These are phyloP conservation scores for Hypoxylon subgilvum DNA, from an alignment of 495 filamentous ascomycete genomes.

Conservation along the genomic window DNA sequence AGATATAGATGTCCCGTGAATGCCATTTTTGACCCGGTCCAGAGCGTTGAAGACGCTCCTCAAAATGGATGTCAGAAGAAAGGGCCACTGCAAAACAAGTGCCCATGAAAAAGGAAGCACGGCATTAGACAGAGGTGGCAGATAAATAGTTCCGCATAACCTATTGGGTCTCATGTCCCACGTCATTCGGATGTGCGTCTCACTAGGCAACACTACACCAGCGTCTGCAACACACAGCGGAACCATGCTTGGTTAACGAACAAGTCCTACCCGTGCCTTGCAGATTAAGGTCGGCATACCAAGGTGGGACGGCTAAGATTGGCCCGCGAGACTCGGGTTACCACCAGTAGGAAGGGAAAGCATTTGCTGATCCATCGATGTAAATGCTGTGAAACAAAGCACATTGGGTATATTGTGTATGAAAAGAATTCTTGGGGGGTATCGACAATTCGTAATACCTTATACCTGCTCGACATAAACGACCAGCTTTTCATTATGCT, in stretches of 20 bases:
- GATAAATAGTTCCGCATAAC: constrained; percentile 14
- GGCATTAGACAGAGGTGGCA: constrained; percentile 18
- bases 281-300: not conserved
- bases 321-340: not conserved
- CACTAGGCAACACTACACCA: constrained; percentile 11
- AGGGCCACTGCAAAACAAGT: constrained; percentile 6
- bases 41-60: constrained; percentile 4
- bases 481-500: constrained; percentile 84
- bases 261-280: constrained; percentile 4
- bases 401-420: constrained; percentile 42
- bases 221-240: not conserved
- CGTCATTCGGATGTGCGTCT: constrained; percentile 1
- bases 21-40: constrained; percentile 29
- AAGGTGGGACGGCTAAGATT: not conserved
- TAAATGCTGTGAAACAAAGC: constrained; percentile 37
- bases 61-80: constrained; percentile 5
- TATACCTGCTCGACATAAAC: constrained; percentile 69
- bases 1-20: constrained; percentile 26
- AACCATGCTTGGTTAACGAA: constrained; percentile 5
- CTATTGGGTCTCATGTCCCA: constrained; percentile 16
- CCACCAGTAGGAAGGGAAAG: constrained; percentile 12
- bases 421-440: constrained; percentile 32
- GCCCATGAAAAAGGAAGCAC: constrained; percentile 7
- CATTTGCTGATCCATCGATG: constrained; percentile 15
- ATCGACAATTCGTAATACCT: constrained; percentile 12